A percentile compares a stretch with the other conserved stretches of the same genome.
Evolutionary conservation across 495 filamentous ascomycete species (phyloP).

Genomic region (Penicillium egyptiacum): DNA sequence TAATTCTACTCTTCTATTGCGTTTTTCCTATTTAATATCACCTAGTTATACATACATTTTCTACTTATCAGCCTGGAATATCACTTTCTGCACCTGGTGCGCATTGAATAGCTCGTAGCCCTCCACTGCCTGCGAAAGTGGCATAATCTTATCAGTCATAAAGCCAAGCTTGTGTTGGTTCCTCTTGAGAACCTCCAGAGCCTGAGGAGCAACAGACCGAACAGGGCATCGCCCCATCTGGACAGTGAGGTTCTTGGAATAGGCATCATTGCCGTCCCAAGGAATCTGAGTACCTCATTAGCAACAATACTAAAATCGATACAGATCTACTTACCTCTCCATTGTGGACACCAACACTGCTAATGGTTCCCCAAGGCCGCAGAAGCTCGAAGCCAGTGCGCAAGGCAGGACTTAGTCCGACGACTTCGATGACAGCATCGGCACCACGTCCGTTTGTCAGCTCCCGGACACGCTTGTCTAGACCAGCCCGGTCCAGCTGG

Average conservation of each 20-base stretch:
- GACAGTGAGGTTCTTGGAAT: constrained; percentile 85
- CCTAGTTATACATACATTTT: not conserved
- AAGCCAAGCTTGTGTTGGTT: constrained; percentile 84
- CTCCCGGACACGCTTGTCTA: constrained; percentile 71
- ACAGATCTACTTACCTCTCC: constrained; percentile 59
- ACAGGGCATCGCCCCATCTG: constrained; percentile 96
- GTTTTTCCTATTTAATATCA: not conserved
- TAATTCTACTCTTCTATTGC: constrained; percentile 1
- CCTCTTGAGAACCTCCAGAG: constrained; percentile 73
- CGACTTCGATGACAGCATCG: constrained; percentile 89
- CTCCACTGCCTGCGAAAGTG: constrained; percentile 76
- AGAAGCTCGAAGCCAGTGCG: constrained; percentile 81
- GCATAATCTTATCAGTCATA: constrained; percentile 94
- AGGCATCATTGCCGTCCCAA: constrained; percentile 79
- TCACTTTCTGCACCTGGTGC: constrained; percentile 86
- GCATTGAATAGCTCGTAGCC: constrained; percentile 91
- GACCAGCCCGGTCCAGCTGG: constrained; percentile 61
- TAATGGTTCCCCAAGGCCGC: constrained; percentile 83
- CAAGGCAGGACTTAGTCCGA: constrained; percentile 80
- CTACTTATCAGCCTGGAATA: constrained; percentile 58
- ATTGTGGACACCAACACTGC: constrained; percentile 91
- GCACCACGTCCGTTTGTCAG: constrained; percentile 82
- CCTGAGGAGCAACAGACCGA: constrained; percentile 74
- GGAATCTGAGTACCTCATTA: constrained; percentile 60
- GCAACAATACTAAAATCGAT: not conserved